Conservation (phyloP, 768 basidiomycete genomes). For the Tulasnella sp. region DNA sequence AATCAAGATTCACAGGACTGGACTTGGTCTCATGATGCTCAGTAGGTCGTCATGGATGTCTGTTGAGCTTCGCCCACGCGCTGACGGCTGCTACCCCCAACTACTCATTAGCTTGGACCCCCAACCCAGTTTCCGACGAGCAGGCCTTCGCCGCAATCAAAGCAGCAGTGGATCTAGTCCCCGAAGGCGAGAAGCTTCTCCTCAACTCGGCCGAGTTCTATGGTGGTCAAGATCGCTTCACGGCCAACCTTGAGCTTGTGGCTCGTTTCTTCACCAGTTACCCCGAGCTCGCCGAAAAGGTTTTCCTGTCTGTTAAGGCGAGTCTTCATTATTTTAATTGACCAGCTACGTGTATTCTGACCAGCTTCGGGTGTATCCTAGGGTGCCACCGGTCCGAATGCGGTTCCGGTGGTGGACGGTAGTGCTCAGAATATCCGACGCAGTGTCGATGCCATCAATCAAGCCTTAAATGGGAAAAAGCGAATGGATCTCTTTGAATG, state of each 20-base stretch:
- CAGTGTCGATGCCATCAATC: conserved; percentile 48
- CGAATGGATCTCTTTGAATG: conserved; percentile 59
- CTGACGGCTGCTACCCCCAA: neutral
- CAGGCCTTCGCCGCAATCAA: conserved; percentile 61
- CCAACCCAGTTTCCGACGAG: conserved; percentile 50
- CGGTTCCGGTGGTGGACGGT: neutral
- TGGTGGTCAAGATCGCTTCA: conserved; percentile 33
- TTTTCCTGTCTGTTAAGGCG: conserved; percentile 44
- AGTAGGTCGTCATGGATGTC: conserved; percentile 41
- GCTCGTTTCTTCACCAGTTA: conserved; percentile 45
- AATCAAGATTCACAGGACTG: conserved; percentile 25
- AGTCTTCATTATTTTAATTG: conserved; percentile 33
- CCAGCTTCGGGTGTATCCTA: neutral
- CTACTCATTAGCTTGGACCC: conserved; percentile 44
- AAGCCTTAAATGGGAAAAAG: conserved; percentile 50
- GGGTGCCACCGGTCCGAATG: conserved; percentile 8
- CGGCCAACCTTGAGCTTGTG: conserved; percentile 41
- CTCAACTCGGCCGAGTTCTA: conserved; percentile 48
- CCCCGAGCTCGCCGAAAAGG: conserved; percentile 41
- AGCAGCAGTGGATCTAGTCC: conserved; percentile 36
- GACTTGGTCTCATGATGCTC: conserved; percentile 56
- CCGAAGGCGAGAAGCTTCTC: conserved; percentile 46
- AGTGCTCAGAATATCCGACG: conserved; percentile 45
- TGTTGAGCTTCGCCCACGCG: no score
- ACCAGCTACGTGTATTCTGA: no score